Conservation (phyloP, 2,329 filamentous ascomycete species). For the Teratosphaeria nubilosa region DNA sequence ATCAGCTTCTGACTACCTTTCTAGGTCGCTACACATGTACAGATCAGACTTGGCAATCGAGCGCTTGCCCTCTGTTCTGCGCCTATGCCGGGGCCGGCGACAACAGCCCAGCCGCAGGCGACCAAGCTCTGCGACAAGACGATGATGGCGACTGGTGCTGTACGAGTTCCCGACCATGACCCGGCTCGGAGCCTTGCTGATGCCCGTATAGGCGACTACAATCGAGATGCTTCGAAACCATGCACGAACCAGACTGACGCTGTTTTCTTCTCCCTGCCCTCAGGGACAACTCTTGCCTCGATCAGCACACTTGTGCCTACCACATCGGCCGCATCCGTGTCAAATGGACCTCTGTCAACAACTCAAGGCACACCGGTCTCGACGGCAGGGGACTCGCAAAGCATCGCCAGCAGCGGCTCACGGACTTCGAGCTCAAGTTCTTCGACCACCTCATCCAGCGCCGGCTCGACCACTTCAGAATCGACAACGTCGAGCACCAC, state of each 20-base stretch:
- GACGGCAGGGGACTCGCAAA: not conserved
- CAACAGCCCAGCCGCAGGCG: conserved; percentile 15
- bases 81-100: conserved; percentile 5
- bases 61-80: conserved; percentile 21
- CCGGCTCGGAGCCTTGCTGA: not conserved
- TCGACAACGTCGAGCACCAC: not conserved
- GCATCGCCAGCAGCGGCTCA: not conserved
- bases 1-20: not conserved
- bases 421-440: not conserved
- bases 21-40: conserved; percentile 26
- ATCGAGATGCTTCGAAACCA: conserved; percentile 9
- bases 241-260: conserved; percentile 10
- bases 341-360: not conserved
- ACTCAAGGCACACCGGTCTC: not conserved
- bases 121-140: conserved; percentile 24
- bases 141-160: conserved; percentile 23
- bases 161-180: not conserved
- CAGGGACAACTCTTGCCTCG: conserved; percentile 7
- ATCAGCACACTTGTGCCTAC: conserved; percentile 10
- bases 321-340: conserved; percentile 1
- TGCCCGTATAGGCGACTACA: conserved; percentile 8
- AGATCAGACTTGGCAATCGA: conserved; percentile 20
- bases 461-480: not conserved
- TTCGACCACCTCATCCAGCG: not conserved
- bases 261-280: conserved; percentile 10